phyloP scores from a whole-genome alignment of 2,329 filamentous ascomycete genomes.

The Macroventuria anomochaeta region DNA sequence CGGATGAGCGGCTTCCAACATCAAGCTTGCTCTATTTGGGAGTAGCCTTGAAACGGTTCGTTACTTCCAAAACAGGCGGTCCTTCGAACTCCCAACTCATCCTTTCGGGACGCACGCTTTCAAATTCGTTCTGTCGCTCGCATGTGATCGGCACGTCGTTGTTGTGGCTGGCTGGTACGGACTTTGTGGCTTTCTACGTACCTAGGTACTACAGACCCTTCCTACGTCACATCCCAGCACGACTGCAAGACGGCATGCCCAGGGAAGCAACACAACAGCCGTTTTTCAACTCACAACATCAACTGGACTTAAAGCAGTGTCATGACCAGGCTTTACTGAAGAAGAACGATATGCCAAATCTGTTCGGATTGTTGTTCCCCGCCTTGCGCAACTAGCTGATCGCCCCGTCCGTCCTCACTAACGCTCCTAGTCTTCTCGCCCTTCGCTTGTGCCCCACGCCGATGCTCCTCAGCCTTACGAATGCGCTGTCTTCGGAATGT shows the following conservation, averaged over 20 bases:
- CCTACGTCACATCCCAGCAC: not conserved
- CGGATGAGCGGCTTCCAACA: constrained; percentile 12
- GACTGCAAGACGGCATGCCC: not conserved
- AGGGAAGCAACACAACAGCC: no score
- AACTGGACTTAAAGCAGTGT: not conserved
- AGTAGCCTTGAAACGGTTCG: constrained; percentile 19
- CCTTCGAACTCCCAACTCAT: constrained; percentile 12
- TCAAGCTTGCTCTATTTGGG: constrained; percentile 6
- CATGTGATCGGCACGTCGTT: constrained; percentile 2
- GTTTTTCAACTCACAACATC: no score
- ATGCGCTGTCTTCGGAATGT: not conserved
- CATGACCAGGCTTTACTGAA: not conserved
- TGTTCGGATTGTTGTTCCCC: not conserved
- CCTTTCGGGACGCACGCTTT: not conserved
- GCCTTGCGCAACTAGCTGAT: not conserved
- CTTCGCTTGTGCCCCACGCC: not conserved
- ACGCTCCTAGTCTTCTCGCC: not conserved
- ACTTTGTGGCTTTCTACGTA: not conserved
- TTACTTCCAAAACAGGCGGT: constrained; percentile 5
- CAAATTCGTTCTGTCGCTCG: not conserved
- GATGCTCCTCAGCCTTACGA: not conserved
- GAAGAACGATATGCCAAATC: not conserved
- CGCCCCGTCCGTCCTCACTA: not conserved
- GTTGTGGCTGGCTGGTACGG: not conserved
- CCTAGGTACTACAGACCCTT: not conserved